A percentile compares a stretch with the other conserved stretches of the same genome.
Conservation (phyloP, 2,329 filamentous ascomycete genomes). For the Lachnellula cervina region DNA sequence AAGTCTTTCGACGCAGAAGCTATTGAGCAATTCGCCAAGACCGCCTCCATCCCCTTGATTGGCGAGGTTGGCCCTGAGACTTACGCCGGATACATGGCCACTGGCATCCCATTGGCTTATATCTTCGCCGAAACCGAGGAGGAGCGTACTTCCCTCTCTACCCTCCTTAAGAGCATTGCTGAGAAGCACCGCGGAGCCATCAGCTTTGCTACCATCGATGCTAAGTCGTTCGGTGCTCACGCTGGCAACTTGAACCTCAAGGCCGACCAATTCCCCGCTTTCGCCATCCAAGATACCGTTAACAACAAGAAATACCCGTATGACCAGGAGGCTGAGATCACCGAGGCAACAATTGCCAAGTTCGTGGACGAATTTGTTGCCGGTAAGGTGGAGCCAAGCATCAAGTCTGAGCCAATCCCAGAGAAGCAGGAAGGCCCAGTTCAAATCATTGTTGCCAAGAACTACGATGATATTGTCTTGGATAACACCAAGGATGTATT, state of each 20-base stretch:
- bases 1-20: constrained; percentile 77
- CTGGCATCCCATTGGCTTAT: constrained; percentile 90
- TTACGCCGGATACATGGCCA: constrained; percentile 89
- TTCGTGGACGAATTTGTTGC: constrained; percentile 83
- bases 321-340: constrained; percentile 76
- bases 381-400: constrained; percentile 89
- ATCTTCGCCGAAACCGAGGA: constrained; percentile 92
- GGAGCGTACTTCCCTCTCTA: constrained; percentile 75
- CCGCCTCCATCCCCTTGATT: constrained; percentile 79
- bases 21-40: constrained; percentile 80
- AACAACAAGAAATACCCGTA: constrained; percentile 98
- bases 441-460: constrained; percentile 84
- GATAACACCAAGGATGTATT: constrained; percentile 96
- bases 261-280: constrained; percentile 90
- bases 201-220: constrained; percentile 98
- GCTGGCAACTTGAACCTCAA: constrained; percentile 96
- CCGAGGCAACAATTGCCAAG: constrained; percentile 60
- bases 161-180: constrained; percentile 77
- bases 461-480: constrained; percentile 85
- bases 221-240: constrained; percentile 89
- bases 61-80: constrained; percentile 97
- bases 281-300: constrained; percentile 90
- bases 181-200: constrained; percentile 89
- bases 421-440: constrained; percentile 90
- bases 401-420: constrained; percentile 97